A percentile compares a stretch with the other conserved stretches of the same genome.
Conservation (phyloP, 2,329 filamentous ascomycete species). For the Claviceps cyperi region DNA sequence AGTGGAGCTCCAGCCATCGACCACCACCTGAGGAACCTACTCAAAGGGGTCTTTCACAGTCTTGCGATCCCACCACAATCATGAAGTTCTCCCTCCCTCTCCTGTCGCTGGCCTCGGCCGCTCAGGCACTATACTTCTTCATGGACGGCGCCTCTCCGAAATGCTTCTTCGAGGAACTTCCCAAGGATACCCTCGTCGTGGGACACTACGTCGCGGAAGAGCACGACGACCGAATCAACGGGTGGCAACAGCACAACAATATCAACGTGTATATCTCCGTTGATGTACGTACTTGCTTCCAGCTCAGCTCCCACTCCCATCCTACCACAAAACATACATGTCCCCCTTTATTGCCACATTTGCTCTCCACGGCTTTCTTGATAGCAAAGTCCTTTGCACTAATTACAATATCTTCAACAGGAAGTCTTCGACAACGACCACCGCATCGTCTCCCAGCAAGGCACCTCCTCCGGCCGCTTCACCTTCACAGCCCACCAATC, state of each 20-base stretch:
- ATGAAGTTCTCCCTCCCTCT: slow-evolving; percentile 49
- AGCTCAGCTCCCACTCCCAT: background rate
- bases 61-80: slow-evolving; percentile 13
- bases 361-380: no score
- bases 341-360: background rate
- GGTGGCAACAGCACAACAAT: slow-evolving; percentile 59
- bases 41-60: background rate
- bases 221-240: slow-evolving; percentile 54
- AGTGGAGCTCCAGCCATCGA: background rate
- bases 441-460: slow-evolving; percentile 80
- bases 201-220: slow-evolving; percentile 83
- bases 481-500: slow-evolving; percentile 89
- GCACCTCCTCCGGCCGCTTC: slow-evolving; percentile 64
- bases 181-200: slow-evolving; percentile 92
- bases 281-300: slow-evolving; percentile 40
- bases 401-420: slow-evolving; percentile 19
- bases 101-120: slow-evolving; percentile 48
- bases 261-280: slow-evolving; percentile 83
- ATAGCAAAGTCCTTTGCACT: no score
- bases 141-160: slow-evolving; percentile 74
- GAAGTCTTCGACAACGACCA: slow-evolving; percentile 97
- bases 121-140: slow-evolving; percentile 88
- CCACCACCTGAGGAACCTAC: background rate
- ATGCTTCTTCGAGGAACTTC: slow-evolving; percentile 97
- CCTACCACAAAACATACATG: background rate